These are phyloP conservation scores for Candida piceae DNA, from an alignment of 805 yeast species.

Conservation along the genomic window DNA sequence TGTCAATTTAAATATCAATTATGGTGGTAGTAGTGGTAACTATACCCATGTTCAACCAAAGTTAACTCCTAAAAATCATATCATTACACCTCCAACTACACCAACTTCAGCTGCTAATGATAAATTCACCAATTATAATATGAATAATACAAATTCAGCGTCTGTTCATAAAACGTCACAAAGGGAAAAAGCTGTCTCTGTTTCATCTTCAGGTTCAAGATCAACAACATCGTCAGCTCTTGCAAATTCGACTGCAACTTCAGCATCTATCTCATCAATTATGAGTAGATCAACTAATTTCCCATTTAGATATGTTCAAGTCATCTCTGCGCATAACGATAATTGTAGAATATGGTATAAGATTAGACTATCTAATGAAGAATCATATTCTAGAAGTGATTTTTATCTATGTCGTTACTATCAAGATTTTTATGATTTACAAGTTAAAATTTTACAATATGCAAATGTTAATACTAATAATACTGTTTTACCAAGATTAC, in stretches of 20 bases:
- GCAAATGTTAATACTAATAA: conserved; percentile 4
- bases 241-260: background rate
- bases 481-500: conserved; percentile 35
- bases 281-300: conserved; percentile 1
- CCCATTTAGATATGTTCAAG: conserved; percentile 26
- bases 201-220: too few species aligned
- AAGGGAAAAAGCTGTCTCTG: too few species aligned
- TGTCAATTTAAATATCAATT: too few species aligned
- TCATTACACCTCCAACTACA: conserved; percentile 2
- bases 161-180: too few species aligned
- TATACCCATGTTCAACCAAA: background rate
- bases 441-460: conserved; percentile 28
- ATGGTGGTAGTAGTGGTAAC: too few species aligned
- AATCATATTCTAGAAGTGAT: conserved; percentile 20
- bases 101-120: background rate
- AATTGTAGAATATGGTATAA: conserved; percentile 49
- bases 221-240: too few species aligned
- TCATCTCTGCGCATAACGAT: conserved; percentile 35
- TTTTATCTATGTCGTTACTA: conserved; percentile 43
- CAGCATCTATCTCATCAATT: background rate
- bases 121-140: background rate
- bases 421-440: conserved; percentile 47
- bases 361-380: conserved; percentile 17
- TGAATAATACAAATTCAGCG: too few species aligned
- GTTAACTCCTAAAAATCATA: background rate